These are phyloP conservation scores for Craspedostauros australis DNA, from an alignment of 108 stramenopile genomes.

Conservation along the genomic window DNA sequence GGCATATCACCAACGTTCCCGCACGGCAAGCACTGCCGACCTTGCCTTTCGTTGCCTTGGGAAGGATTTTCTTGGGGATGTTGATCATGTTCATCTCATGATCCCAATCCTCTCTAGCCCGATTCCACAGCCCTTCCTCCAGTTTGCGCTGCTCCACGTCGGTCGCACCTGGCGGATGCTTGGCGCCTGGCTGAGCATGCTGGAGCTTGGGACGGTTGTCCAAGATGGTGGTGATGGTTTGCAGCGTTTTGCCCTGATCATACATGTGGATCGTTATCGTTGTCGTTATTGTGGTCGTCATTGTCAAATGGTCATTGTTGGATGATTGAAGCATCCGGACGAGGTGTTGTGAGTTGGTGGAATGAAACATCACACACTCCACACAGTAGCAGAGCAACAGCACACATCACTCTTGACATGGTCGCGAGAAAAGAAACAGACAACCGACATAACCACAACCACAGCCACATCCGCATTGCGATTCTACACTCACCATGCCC, in stretches of 20 bases:
- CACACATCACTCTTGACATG: background rate
- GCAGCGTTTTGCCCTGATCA: constrained; percentile 86
- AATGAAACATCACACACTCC: too few relatives aligned
- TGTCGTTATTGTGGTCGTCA: too few relatives aligned
- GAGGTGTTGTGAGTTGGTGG: too few relatives aligned
- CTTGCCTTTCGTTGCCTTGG: constrained; percentile 6
- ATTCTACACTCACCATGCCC: constrained; percentile 20
- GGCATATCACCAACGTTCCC: constrained; percentile 93
- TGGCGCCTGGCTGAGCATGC: constrained; percentile 50
- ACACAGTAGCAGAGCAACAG: too few relatives aligned
- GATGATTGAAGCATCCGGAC: too few relatives aligned
- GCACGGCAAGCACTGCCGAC: constrained; percentile 43
- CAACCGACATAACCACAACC: background rate
- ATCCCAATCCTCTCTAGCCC: constrained; percentile 48
- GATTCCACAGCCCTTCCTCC: constrained; percentile 69
- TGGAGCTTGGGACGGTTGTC: constrained; percentile 81
- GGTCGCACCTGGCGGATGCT: constrained; percentile 52
- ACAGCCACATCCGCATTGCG: background rate
- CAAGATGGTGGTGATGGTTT: constrained; percentile 89
- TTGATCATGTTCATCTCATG: constrained; percentile 75
- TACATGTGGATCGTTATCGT: too few relatives aligned
- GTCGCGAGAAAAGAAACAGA: background rate
- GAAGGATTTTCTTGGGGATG: constrained; percentile 46
- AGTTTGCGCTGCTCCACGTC: constrained; percentile 36
- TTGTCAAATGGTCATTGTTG: too few relatives aligned